Conservation (phyloP, 345 rosid genomes). For the Gossypium herbaceum region DNA sequence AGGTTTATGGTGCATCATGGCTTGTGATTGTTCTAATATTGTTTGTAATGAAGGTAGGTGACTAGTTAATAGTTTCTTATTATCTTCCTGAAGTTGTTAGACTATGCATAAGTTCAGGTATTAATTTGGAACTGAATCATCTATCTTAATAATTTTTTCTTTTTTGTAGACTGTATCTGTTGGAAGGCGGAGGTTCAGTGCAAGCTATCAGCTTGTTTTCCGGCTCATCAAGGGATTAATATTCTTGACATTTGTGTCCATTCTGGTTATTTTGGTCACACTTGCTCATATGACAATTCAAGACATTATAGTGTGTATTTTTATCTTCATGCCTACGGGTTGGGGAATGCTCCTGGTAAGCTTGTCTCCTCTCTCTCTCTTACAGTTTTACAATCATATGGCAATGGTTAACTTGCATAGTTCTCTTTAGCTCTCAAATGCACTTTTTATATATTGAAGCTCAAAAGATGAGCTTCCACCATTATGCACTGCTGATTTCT, state of each 20-base stretch:
- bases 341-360: slow-evolving; percentile 98
- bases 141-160: not conserved
- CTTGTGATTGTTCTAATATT: slow-evolving; percentile 80
- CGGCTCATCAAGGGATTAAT: slow-evolving; percentile 94
- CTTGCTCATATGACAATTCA: slow-evolving; percentile 79
- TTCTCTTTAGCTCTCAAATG: not conserved
- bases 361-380: not conserved
- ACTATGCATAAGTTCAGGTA: not conserved
- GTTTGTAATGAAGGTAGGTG: slow-evolving; percentile 93
- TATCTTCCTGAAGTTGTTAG: not conserved
- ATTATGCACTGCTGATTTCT: not conserved
- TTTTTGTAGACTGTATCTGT: slow-evolving; percentile 76
- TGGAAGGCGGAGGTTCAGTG: slow-evolving; percentile 91
- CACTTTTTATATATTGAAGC: not conserved
- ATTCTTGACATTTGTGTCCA: slow-evolving; percentile 74
- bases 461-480: not conserved
- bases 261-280: slow-evolving; percentile 73
- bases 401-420: not conserved
- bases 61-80: not conserved
- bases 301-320: slow-evolving; percentile 86
- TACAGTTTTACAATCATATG: not conserved
- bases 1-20: slow-evolving; percentile 98
- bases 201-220: slow-evolving; percentile 89
- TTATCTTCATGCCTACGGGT: slow-evolving; percentile 98
- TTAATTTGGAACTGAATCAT: not conserved